Conservation (phyloP, 495 filamentous ascomycete species). For the Penicillium flavigenum region DNA sequence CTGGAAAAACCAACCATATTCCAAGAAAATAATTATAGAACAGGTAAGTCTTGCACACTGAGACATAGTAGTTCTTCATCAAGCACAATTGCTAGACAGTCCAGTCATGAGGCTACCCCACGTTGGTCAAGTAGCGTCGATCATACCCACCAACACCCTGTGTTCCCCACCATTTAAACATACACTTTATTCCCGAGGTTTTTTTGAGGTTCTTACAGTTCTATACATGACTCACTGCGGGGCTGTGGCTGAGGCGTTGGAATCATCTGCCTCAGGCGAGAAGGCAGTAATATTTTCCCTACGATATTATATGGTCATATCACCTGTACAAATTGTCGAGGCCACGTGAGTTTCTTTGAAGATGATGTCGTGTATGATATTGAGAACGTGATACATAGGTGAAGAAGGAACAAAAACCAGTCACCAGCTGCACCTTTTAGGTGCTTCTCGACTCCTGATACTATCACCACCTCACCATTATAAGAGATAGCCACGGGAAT, state of each 20-base stretch:
- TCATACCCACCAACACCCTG: slow-evolving; percentile 5
- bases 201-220: neutral
- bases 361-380: neutral
- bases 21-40: neutral
- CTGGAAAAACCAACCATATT: neutral
- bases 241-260: slow-evolving; percentile 4
- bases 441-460: neutral
- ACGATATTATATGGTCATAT: neutral
- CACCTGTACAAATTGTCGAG: neutral
- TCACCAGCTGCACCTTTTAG: neutral
- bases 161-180: neutral
- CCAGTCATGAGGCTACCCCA: neutral
- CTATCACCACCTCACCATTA: neutral
- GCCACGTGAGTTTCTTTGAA: neutral
- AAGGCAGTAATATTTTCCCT: neutral
- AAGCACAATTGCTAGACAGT: neutral
- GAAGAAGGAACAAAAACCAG: neutral
- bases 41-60: neutral
- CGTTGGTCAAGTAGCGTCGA: neutral
- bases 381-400: neutral
- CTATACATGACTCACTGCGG: slow-evolving; percentile 9
- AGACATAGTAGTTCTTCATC: neutral
- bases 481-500: neutral
- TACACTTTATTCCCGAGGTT: neutral
- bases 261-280: neutral